Conservation (phyloP, 2,329 filamentous ascomycete species). For the Tolypocladium inflatum region DNA sequence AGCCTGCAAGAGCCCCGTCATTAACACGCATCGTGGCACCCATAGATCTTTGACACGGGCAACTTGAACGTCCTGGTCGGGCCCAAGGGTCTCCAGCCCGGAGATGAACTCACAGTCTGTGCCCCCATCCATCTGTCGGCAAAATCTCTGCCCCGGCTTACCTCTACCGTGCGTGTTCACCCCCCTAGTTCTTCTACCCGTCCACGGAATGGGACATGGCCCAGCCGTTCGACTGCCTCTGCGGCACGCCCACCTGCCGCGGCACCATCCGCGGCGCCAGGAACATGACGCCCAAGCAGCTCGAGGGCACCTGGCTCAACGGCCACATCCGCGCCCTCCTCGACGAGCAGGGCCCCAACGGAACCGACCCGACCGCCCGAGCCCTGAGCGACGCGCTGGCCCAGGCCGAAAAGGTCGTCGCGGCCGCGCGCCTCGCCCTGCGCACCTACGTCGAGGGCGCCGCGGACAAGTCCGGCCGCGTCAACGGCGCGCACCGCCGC, state of each 20-base stretch:
- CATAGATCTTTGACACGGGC: constrained; percentile 50
- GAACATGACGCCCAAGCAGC: constrained; percentile 43
- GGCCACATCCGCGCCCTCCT: constrained; percentile 49
- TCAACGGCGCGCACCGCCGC: constrained; percentile 9
- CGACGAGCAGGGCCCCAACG: constrained; percentile 25
- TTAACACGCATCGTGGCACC: not conserved
- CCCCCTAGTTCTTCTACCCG: constrained; percentile 58
- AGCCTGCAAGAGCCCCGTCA: not conserved
- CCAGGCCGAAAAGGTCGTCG: constrained; percentile 37
- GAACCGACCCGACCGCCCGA: constrained; percentile 27
- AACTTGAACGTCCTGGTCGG: constrained; percentile 49
- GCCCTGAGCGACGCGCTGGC: constrained; percentile 32
- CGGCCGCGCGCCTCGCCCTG: constrained; percentile 34
- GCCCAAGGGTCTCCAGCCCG: constrained; percentile 41
- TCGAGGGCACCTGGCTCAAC: constrained; percentile 53
- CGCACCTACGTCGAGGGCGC: constrained; percentile 22
- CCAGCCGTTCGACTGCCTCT: constrained; percentile 60
- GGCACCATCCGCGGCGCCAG: constrained; percentile 55
- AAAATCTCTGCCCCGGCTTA: too few species aligned
- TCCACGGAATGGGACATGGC: constrained; percentile 69
- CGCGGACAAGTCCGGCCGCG: not conserved
- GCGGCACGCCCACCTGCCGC: constrained; percentile 45
- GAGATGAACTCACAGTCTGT: constrained; percentile 49
- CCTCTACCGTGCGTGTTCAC: not conserved
- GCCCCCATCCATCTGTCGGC: not conserved